phyloP scores from a whole-genome alignment of 305 asterid genomes.

The Solanum hybrid region DNA sequence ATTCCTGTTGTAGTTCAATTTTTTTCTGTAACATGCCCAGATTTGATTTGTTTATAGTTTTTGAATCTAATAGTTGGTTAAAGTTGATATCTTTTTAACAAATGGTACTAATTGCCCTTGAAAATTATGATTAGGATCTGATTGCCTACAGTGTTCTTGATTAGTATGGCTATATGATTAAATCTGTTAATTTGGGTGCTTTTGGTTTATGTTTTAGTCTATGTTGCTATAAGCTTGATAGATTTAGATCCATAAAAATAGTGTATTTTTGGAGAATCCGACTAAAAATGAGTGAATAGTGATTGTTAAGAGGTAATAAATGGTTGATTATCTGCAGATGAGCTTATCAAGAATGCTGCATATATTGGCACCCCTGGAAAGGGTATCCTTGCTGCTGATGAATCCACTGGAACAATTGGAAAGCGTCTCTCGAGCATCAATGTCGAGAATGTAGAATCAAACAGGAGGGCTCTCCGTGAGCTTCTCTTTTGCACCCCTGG shows the following conservation, averaged over 20 bases:
- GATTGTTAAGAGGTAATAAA: neutral
- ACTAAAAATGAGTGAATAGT: neutral
- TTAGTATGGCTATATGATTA: neutral
- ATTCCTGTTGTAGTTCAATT: no score
- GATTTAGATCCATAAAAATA: neutral
- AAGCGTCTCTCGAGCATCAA: slow-evolving; percentile 54
- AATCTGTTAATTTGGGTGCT: neutral
- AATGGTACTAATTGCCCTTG: neutral
- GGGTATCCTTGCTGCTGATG: slow-evolving; percentile 65
- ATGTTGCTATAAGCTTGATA: neutral
- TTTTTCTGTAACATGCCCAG: neutral
- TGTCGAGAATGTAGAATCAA: slow-evolving; percentile 30
- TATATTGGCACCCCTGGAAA: slow-evolving; percentile 59
- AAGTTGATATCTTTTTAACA: neutral
- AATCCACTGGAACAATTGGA: slow-evolving; percentile 53
- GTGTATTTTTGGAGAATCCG: neutral
- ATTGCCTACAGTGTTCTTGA: neutral
- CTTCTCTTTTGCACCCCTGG: slow-evolving; percentile 50
- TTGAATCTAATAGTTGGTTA: neutral
- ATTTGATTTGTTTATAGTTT: neutral
- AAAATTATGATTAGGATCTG: neutral
- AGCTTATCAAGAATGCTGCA: slow-evolving; percentile 45
- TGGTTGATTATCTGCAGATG: slow-evolving; percentile 24
- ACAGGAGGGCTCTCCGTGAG: slow-evolving; percentile 49
- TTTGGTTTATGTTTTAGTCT: neutral